A percentile compares a stretch with the other conserved stretches of the same genome.
phyloP scores from a whole-genome alignment of 164 flowering plant species.

The Dillenia turbinata region DNA sequence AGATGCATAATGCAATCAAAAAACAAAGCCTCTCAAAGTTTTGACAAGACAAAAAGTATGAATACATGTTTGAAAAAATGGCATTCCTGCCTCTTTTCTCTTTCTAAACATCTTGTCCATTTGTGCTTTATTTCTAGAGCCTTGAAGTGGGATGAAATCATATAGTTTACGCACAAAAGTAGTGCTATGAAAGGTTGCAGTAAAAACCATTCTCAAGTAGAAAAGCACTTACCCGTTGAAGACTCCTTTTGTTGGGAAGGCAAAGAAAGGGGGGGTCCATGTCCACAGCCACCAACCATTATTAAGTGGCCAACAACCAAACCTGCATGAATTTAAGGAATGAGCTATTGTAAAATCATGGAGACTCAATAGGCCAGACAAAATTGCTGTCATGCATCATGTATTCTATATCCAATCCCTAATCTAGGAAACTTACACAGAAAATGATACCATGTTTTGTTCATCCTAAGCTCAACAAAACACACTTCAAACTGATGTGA shows the following conservation, averaged over 20 bases:
- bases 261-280: constrained; percentile 12
- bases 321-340: constrained; percentile 11
- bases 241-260: constrained; percentile 7
- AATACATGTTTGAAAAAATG: background rate
- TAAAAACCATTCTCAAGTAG: constrained; percentile 4
- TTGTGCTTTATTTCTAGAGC: constrained; percentile 19
- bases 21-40: constrained; percentile 11
- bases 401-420: constrained; percentile 24
- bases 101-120: constrained; percentile 5
- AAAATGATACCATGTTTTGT: background rate
- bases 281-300: constrained; percentile 7
- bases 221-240: background rate
- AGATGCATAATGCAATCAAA: no score
- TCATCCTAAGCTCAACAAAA: constrained; percentile 10
- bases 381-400: constrained; percentile 25
- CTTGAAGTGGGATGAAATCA: constrained; percentile 5
- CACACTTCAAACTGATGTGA: background rate
- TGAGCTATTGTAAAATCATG: constrained; percentile 6
- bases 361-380: constrained; percentile 23
- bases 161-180: constrained; percentile 4
- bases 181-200: constrained; percentile 14
- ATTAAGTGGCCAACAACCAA: constrained; percentile 47
- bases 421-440: constrained; percentile 15
- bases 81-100: constrained; percentile 23
- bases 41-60: constrained; percentile 34